Percentiles rank a stretch among this genome's conserved stretches.
Conservation (phyloP, 768 basidiomycete species). For the Phylloporus sp. region DNA sequence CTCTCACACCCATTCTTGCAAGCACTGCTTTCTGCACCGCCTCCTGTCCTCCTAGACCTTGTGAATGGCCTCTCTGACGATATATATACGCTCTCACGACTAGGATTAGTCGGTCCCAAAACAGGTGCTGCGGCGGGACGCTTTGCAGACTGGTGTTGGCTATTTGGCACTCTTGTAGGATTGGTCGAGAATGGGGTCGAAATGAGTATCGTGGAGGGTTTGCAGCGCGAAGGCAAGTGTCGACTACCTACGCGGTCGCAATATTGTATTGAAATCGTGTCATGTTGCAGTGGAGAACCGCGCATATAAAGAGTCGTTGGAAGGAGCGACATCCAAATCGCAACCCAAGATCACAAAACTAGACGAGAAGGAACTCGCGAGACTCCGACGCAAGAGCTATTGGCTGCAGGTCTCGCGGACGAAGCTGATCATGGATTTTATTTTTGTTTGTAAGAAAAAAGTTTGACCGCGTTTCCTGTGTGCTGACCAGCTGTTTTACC, state of each 20-base stretch:
- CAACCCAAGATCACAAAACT: conserved; percentile 51
- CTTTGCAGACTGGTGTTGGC: conserved; percentile 86
- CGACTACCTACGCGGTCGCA: too few relatives aligned
- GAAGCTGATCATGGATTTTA: conserved; percentile 78
- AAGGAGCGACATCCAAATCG: conserved; percentile 64
- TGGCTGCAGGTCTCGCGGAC: conserved; percentile 68
- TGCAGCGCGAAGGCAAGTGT: conserved; percentile 56
- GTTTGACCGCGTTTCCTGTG: conserved; percentile 15
- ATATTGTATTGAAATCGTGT: background rate
- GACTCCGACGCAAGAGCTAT: conserved; percentile 66
- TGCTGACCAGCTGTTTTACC: conserved; percentile 9
- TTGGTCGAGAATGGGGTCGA: conserved; percentile 83
- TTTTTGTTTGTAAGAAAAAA: conserved; percentile 69
- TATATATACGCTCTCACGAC: conserved; percentile 63
- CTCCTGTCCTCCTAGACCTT: conserved; percentile 76
- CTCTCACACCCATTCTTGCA: conserved; percentile 62
- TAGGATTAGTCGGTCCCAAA: conserved; percentile 64
- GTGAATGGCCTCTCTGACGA: conserved; percentile 74
- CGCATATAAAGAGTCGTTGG: conserved; percentile 68
- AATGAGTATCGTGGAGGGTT: conserved; percentile 58
- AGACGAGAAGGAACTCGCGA: conserved; percentile 65
- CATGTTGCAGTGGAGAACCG: conserved; percentile 59
- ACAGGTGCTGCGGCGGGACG: conserved; percentile 65
- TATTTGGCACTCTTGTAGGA: conserved; percentile 70
- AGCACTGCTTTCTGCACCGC: conserved; percentile 71